Evolutionary conservation across 345 rosid species (phyloP).

Genomic region (Syzygium aqueum): DNA sequence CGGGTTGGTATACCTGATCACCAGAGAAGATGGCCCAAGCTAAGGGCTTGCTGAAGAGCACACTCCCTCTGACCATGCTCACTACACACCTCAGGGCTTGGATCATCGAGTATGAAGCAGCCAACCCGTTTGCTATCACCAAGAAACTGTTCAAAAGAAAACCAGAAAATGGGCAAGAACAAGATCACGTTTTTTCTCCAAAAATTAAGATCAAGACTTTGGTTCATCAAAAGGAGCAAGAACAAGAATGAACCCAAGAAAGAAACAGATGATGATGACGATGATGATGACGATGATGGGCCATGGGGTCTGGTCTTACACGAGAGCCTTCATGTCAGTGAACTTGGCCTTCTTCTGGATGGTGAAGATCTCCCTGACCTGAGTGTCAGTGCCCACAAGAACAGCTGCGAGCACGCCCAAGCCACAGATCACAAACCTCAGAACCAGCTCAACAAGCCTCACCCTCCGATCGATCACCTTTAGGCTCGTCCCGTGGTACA

Average conservation of each 20-base stretch:
- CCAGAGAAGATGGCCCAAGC: conserved; percentile 87
- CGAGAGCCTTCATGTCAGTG: conserved; percentile 92
- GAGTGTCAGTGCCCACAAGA: conserved; percentile 64
- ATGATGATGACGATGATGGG: background rate
- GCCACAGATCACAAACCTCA: conserved; percentile 59
- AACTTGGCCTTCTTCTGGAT: conserved; percentile 63
- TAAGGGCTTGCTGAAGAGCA: conserved; percentile 57
- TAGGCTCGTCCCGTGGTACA: conserved; percentile 33
- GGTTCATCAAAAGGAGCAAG: background rate
- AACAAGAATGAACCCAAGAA: background rate
- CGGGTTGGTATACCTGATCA: conserved; percentile 52
- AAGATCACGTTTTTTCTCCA: background rate
- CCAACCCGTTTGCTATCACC: conserved; percentile 67
- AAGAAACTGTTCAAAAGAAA: conserved; percentile 44
- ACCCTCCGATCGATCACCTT: conserved; percentile 63
- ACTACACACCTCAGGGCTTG: conserved; percentile 73
- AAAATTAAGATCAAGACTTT: background rate
- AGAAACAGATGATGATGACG: background rate
- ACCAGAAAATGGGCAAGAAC: background rate
- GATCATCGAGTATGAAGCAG: conserved; percentile 59
- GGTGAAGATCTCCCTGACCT: conserved; percentile 63
- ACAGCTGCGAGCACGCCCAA: conserved; percentile 48
- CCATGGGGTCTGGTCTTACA: conserved; percentile 34
- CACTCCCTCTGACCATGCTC: conserved; percentile 49
- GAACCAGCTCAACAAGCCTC: conserved; percentile 57